These are phyloP conservation scores for Porogramme epimiltina DNA, from an alignment of 1,284 basidiomycete species.

Conservation along the genomic window DNA sequence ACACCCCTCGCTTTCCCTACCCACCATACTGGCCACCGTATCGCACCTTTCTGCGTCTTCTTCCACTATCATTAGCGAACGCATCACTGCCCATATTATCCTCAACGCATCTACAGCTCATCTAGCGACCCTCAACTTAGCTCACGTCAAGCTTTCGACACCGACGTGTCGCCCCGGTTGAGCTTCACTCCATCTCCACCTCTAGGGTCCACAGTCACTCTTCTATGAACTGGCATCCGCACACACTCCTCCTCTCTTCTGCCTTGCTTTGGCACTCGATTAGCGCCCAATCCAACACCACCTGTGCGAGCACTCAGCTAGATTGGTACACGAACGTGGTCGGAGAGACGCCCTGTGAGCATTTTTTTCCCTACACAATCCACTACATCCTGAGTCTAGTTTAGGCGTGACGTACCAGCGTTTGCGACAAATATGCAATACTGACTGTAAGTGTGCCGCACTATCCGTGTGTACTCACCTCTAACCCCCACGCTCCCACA, in stretches of 20 bases:
- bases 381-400: neutral
- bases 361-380: too few relatives aligned
- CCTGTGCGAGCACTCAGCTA: conserved; percentile 10
- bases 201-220: too few relatives aligned
- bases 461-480: neutral
- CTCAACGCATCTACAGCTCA: too few relatives aligned
- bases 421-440: conserved; percentile 22
- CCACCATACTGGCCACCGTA: too few relatives aligned
- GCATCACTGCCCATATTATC: too few relatives aligned
- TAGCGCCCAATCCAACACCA: conserved; percentile 1
- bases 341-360: conserved; percentile 18
- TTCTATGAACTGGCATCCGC: too few relatives aligned
- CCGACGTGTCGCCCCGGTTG: neutral
- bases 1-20: too few relatives aligned
- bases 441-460: conserved; percentile 14
- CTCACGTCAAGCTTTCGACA: neutral
- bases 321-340: conserved; percentile 18
- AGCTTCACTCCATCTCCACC: neutral
- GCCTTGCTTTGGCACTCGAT: neutral
- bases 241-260: neutral
- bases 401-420: conserved; percentile 22
- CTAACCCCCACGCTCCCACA: neutral
- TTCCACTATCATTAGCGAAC: too few relatives aligned
- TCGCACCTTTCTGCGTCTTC: too few relatives aligned
- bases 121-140: too few relatives aligned